phyloP scores from a whole-genome alignment of 805 yeast species.

The Priceomyces carsonii region DNA sequence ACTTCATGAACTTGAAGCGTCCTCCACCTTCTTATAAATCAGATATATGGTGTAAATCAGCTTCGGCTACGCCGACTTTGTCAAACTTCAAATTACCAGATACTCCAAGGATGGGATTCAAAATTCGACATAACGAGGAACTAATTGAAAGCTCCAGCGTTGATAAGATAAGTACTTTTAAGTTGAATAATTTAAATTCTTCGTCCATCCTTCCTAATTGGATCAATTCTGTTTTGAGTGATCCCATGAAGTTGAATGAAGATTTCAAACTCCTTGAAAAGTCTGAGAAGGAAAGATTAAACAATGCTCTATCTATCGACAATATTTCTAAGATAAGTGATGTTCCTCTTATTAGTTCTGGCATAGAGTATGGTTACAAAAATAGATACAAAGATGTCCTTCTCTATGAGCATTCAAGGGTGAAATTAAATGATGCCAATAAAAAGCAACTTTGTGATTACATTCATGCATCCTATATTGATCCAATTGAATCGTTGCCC shows the following conservation, averaged over 20 bases:
- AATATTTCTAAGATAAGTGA: constrained; percentile 11
- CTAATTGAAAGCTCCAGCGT: constrained; percentile 14
- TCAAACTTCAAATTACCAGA: constrained; percentile 59
- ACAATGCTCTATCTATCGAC: constrained; percentile 27
- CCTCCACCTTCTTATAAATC: constrained; percentile 2
- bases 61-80: constrained; percentile 34
- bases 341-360: constrained; percentile 59
- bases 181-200: constrained; percentile 35
- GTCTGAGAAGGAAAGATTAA: constrained; percentile 67
- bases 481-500: constrained; percentile 16
- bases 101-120: constrained; percentile 32
- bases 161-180: constrained; percentile 13
- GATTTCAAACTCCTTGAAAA: constrained; percentile 67
- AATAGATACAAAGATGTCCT: constrained; percentile 88
- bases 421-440: constrained; percentile 44
- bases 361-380: constrained; percentile 78
- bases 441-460: constrained; percentile 48
- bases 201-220: constrained; percentile 41
- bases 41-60: background rate
- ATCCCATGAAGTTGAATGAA: constrained; percentile 18
- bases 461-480: constrained; percentile 82
- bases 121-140: constrained; percentile 57
- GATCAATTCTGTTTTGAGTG: constrained; percentile 17
- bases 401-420: constrained; percentile 85
- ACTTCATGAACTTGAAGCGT: no score